Base-by-base conservation (phyloP, 2,329 filamentous ascomycete genomes). In the Chrysoporthe cubensis region DNA sequence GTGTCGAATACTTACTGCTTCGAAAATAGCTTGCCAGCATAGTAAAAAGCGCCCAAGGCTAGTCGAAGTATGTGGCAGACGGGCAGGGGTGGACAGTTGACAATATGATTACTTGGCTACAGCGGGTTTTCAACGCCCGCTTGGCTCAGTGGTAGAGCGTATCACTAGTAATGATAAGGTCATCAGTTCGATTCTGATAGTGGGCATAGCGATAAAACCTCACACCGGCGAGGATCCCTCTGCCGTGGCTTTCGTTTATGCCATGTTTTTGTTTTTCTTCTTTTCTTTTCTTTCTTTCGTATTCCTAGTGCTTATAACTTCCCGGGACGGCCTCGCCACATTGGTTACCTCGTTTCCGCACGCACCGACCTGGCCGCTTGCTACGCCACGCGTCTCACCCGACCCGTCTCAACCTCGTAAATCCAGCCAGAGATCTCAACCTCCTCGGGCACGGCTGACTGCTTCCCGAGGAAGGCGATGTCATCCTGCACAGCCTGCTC, bases 331-430 rank as follows among this genome's bases (percentile, higher is more conserved):
- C 37, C 37, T 40, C 37, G 37, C 37, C 37, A 40, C 9, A 9
- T 57, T 26, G 3, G 5, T 32, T 16, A 34, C 16, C 34, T 7
- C 57, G 4, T 42, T 8, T 61, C n/a, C 57, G 13, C 14, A 56
- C 52, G 26, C 26, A 26, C 7, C 1, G 8, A 56, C 11, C 1
- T 13, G 1, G 3, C 13, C n/a, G 46, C 1, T n/a, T n/a, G 48
- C 46, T 37, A 69, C 26, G 56, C 68, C 37, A 70, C 32, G 26
- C 62, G 68, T 16, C 54, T 63, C 37, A 46, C 68, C 44, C 82
- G 89, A 0, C 91, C 92, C 1, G 87, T 93, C 81, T 92, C 88
- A 54, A 94, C 90, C 73, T 94, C 89, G 79, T 94, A 94, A 2
- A 94, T 79, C 87, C 91, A 95, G 0, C 92, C 92, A 6, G 86